Conservation (phyloP, 768 basidiomycete genomes). For the Psilocybe subaeruginosa region DNA sequence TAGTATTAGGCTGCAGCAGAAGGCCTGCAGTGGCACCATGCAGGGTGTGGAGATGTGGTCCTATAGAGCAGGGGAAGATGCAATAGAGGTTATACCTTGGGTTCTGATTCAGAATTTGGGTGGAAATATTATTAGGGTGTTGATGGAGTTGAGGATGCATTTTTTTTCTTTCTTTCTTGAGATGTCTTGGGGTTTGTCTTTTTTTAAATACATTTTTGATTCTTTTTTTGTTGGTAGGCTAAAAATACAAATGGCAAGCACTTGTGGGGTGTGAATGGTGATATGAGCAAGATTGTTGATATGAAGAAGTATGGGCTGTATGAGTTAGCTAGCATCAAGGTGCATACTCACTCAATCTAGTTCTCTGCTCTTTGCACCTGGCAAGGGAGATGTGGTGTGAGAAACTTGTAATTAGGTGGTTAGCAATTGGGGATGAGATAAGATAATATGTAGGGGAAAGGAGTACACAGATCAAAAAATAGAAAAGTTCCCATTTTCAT, state of each 20-base stretch:
- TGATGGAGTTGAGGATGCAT: conserved; percentile 90
- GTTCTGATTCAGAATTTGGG: conserved; percentile 95
- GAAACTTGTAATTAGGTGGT: too few species aligned
- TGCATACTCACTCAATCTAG: conserved; percentile 23
- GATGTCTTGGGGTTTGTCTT: not conserved
- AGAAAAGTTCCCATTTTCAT: too few species aligned
- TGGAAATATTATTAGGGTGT: conserved; percentile 89
- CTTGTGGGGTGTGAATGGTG: conserved; percentile 94
- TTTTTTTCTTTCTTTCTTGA: too few species aligned
- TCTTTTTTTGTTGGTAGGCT: conserved; percentile 52
- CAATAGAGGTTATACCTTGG: conserved; percentile 96
- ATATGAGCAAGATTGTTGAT: conserved; percentile 93
- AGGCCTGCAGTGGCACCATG: conserved; percentile 69
- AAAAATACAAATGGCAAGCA: conserved; percentile 89
- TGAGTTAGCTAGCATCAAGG: conserved; percentile 96
- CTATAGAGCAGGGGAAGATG: conserved; percentile 90
- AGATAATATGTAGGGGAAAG: too few species aligned
- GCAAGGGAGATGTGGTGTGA: too few species aligned
- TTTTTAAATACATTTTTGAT: not conserved
- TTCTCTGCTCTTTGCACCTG: not conserved
- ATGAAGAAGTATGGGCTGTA: conserved; percentile 95
- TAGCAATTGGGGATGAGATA: too few species aligned
- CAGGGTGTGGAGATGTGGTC: conserved; percentile 88
- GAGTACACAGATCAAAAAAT: too few species aligned
- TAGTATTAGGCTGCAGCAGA: conserved; percentile 81